Evolutionary conservation across 2,329 filamentous ascomycete species (phyloP).

Genomic region (Xylariales sp.): DNA sequence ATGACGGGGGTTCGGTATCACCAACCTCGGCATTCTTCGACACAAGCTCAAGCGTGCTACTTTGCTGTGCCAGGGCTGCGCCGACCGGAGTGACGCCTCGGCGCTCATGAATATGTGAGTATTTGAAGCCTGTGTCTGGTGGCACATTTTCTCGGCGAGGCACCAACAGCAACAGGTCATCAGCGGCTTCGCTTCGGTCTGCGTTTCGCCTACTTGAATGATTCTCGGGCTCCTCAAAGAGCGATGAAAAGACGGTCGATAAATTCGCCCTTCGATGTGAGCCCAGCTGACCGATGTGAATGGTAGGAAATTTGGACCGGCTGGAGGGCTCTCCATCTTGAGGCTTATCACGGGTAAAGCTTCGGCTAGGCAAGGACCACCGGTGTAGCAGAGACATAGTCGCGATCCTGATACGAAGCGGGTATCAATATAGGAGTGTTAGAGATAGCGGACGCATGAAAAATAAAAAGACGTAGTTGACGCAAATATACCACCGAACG

Average conservation of each 20-base stretch:
- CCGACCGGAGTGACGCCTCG: background rate
- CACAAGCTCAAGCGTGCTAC: background rate
- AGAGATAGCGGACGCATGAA: slow-evolving; percentile 7
- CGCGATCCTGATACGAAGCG: background rate
- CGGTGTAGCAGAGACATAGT: slow-evolving; percentile 37
- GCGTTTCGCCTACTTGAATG: slow-evolving; percentile 4
- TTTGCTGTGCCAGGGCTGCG: background rate
- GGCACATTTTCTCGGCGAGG: slow-evolving; percentile 31
- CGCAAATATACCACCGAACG: background rate
- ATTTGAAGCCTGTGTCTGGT: slow-evolving; percentile 3
- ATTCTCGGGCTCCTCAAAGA: slow-evolving; percentile 38
- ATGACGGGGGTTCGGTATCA: background rate
- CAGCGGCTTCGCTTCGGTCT: background rate
- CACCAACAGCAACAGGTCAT: slow-evolving; percentile 11
- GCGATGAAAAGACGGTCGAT: slow-evolving; percentile 31
- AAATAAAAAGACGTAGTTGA: background rate
- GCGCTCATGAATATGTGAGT: slow-evolving; percentile 5
- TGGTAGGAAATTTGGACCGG: slow-evolving; percentile 28
- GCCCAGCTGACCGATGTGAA: slow-evolving; percentile 29
- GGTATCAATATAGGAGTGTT: slow-evolving; percentile 22
- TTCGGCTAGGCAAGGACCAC: slow-evolving; percentile 39
- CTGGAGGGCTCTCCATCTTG: slow-evolving; percentile 19
- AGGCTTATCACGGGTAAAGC: slow-evolving; percentile 27
- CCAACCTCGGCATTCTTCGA: background rate
- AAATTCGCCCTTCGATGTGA: slow-evolving; percentile 29